Evolutionary conservation across 495 filamentous ascomycete species (phyloP), one percentile per base, ranked within the genome.

Genomic region (Neurospora sp.): DNA sequence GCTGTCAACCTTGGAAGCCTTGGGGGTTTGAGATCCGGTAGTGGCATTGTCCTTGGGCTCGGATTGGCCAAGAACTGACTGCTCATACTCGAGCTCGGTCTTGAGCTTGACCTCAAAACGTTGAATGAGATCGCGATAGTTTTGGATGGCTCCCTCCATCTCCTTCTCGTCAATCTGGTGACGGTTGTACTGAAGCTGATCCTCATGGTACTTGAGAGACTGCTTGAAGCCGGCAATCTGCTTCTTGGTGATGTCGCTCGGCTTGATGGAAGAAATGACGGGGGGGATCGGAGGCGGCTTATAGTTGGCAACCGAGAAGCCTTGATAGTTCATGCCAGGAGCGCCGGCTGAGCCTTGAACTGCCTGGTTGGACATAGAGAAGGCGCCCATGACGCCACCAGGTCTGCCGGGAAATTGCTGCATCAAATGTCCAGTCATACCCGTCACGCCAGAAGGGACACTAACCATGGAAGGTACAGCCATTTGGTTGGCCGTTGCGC

Each of bases 121-220:
- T 37, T 74, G 72, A 38, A 86, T 82, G 45, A 79, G 75, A 16
- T 78, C 73, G 71, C 76, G 75, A 70, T 84, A 71, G 69, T 73
- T 79, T 39, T 78, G 72, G 40, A 79, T 80, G 22, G 79, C 75
- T 5, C 73, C 70, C 42, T 79, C 77, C 69, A 83, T 81, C 39
- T 78, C 78, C 44, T 79, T 81, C 53, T 84, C 85, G 71, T 87
- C 84, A 71, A 87, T 84, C 72, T 88, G 85, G 61, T 87, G 82
- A 27, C 78, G 81, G 53, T 86, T 85, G 76, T 82, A 84, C 59
- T 82, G 82, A 41, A 86, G 74, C 72, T 87, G 84, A 68, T 83
- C 78, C 65, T 86, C 82, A 45, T 84, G 78, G 65, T 82, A 82
- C 70, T 84, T 85, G 68, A 87, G 78, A 41, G 80, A 78, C 37